Evolutionary conservation across 2,329 filamentous ascomycete genomes (phyloP).

Genomic region (Xylariaceae sp.): DNA sequence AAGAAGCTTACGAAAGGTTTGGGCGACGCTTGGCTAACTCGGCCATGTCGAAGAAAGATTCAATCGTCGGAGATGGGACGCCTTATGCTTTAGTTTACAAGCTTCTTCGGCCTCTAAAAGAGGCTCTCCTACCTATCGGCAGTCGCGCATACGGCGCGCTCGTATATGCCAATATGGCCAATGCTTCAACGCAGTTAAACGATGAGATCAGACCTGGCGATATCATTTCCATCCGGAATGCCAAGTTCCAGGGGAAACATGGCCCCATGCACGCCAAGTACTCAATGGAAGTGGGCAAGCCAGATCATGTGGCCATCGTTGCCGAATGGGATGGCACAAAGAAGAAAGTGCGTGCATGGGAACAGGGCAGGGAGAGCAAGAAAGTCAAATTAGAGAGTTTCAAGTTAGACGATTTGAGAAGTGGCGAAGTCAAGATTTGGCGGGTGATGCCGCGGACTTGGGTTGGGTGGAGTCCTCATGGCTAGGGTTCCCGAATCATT

Average conservation of each 20-base stretch:
- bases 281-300: constrained; percentile 82
- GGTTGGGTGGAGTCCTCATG: constrained; percentile 82
- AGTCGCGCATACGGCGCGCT: constrained; percentile 87
- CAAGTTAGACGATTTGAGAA: constrained; percentile 87
- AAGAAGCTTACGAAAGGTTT: constrained; percentile 81
- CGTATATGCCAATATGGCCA: constrained; percentile 93
- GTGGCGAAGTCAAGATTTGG: constrained; percentile 97
- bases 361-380: constrained; percentile 90
- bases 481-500: constrained; percentile 50
- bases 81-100: constrained; percentile 79
- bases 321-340: constrained; percentile 98
- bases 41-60: constrained; percentile 74
- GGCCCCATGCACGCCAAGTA: constrained; percentile 97
- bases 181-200: constrained; percentile 85
- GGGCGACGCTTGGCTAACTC: constrained; percentile 78
- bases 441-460: constrained; percentile 89
- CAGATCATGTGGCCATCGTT: constrained; percentile 88
- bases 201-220: constrained; percentile 95
- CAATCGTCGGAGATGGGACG: constrained; percentile 82
- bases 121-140: constrained; percentile 83
- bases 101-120: constrained; percentile 73
- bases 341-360: constrained; percentile 95
- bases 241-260: constrained; percentile 92
- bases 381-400: constrained; percentile 96
- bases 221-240: constrained; percentile 90